phyloP scores from a whole-genome alignment of 202 grass and related monocot genomes.

The Elaeis oleifera region DNA sequence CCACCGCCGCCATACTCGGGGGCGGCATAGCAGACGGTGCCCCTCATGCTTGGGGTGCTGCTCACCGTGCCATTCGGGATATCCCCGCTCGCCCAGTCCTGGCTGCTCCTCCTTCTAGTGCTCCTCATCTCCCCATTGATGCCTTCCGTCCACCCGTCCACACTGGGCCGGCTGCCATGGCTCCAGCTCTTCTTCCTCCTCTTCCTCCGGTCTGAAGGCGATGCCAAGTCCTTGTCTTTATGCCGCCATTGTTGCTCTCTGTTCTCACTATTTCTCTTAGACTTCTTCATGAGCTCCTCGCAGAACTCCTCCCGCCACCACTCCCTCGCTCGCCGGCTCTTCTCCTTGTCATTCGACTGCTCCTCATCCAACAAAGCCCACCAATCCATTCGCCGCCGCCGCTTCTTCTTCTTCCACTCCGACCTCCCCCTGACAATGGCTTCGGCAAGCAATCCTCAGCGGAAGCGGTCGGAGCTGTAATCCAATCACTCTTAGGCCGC shows the following conservation, averaged over 20 bases:
- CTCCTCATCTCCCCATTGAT: conserved; percentile 7
- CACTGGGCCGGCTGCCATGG: conserved; percentile 29
- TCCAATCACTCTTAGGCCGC: conserved; percentile 75
- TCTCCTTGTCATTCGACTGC: conserved; percentile 36
- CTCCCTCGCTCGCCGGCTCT: conserved; percentile 44
- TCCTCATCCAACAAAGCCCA: conserved; percentile 10
- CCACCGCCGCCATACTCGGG: conserved; percentile 82
- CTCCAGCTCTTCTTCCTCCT: conserved; percentile 65
- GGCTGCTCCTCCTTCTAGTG: conserved; percentile 25
- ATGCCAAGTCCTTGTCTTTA: conserved; percentile 53
- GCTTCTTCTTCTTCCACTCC: not conserved
- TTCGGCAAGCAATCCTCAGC: conserved; percentile 22
- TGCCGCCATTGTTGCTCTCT: conserved; percentile 72
- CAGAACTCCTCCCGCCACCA: conserved; percentile 99
- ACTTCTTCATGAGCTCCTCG: conserved; percentile 83
- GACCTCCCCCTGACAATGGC: not conserved
- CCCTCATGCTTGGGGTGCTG: conserved; percentile 97
- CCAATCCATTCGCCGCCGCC: conserved; percentile 10
- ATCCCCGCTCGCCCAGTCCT: conserved; percentile 59
- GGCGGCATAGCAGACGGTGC: conserved; percentile 94
- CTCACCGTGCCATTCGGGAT: conserved; percentile 86
- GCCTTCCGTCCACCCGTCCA: conserved; percentile 58
- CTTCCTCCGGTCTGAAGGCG: conserved; percentile 33
- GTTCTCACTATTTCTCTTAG: conserved; percentile 41
- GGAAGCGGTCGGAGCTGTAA: conserved; percentile 29